A percentile compares a stretch with the other conserved stretches of the same genome.
These are phyloP conservation scores for Elaeagnus macrophylla DNA, from an alignment of 306 rosid genomes.

Conservation along the genomic window DNA sequence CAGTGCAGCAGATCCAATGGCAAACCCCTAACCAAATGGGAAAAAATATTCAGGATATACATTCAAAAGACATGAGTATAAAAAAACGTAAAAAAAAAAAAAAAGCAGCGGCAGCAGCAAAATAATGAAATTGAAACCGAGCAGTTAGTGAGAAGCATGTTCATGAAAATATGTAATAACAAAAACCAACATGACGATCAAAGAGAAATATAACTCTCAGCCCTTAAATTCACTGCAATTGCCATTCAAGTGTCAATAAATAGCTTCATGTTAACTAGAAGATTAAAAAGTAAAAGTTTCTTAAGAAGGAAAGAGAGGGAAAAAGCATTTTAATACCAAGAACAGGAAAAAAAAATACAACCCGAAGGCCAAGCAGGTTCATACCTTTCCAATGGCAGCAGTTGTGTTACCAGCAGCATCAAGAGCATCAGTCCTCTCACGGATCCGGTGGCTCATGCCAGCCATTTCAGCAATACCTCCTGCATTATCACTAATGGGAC, in stretches of 20 bases:
- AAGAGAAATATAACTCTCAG: no score
- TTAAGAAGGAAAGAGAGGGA: no score
- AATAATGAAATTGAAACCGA: no score
- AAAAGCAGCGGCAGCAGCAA: not conserved
- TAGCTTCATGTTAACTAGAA: no score
- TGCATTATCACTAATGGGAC: slow-evolving; percentile 79
- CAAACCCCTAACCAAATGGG: slow-evolving; percentile 46
- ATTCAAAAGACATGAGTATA: not conserved
- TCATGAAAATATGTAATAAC: no score
- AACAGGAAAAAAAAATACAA: no score
- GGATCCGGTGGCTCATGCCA: slow-evolving; percentile 78
- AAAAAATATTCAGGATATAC: slow-evolving; percentile 5
- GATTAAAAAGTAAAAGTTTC: no score
- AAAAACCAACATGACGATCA: no score
- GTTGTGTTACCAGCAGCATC: slow-evolving; percentile 88
- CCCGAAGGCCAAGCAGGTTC: not conserved
- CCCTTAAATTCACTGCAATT: no score
- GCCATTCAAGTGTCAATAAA: no score
- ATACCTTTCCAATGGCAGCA: slow-evolving; percentile 85
- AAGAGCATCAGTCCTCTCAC: slow-evolving; percentile 82
- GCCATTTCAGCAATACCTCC: slow-evolving; percentile 91
- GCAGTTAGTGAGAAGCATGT: no score
- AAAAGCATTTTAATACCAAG: no score
- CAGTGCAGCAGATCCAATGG: slow-evolving; percentile 69
- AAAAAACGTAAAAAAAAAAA: not conserved